Percentiles rank a stretch among this genome's conserved stretches.
Evolutionary conservation across 495 filamentous ascomycete species (phyloP).

Genomic region (Xylaria sp.): DNA sequence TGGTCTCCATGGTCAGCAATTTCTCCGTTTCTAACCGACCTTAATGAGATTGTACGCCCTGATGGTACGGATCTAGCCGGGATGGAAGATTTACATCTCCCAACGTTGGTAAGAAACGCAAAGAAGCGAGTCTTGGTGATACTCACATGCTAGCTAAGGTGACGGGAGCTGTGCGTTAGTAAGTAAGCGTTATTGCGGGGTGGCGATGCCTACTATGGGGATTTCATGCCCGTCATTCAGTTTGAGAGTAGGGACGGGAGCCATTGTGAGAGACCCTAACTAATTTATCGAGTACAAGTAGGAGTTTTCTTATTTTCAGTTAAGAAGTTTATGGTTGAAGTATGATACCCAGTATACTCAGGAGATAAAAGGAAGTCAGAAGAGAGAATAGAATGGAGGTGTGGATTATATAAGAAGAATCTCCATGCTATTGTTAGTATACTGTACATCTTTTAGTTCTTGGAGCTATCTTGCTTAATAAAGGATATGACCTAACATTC

Average conservation of each 20-base stretch:
- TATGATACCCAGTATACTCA: not conserved
- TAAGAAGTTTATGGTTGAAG: too few relatives aligned
- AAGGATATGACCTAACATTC: not conserved
- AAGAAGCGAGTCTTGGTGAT: not conserved
- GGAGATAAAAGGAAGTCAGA: not conserved
- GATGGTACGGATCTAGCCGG: not conserved
- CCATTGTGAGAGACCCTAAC: slow-evolving; percentile 2
- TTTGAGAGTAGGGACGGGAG: slow-evolving; percentile 55
- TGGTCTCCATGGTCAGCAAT: not conserved
- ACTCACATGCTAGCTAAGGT: slow-evolving; percentile 8
- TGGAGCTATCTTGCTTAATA: not conserved
- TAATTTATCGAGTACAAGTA: not conserved
- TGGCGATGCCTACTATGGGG: slow-evolving; percentile 63
- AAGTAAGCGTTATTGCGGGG: not conserved
- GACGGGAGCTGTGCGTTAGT: not conserved
- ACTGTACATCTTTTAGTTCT: not conserved
- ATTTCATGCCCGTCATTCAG: slow-evolving; percentile 77
- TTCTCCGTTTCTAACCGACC: not conserved
- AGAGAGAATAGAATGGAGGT: not conserved
- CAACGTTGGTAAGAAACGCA: not conserved
- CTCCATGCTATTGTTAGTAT: not conserved
- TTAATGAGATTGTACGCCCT: not conserved
- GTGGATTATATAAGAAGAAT: not conserved
- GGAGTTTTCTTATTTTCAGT: not conserved
- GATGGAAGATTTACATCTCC: not conserved